Evolutionary conservation across 306 rosid genomes (phyloP).

Genomic region (Nissolia schottii): DNA sequence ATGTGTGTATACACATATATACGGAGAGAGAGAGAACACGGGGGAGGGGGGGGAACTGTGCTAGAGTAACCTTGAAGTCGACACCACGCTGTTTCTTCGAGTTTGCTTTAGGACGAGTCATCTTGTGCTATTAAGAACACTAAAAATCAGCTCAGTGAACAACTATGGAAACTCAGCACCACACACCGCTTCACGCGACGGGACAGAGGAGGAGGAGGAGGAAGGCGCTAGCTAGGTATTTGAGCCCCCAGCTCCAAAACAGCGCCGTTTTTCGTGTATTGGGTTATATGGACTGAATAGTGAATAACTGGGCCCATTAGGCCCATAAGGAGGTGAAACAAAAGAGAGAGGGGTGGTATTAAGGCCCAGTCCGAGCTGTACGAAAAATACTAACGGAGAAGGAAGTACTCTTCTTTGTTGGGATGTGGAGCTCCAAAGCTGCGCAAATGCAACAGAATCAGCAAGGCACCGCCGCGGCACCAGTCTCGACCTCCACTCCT

Average conservation of each 20-base stretch:
- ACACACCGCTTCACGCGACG: background rate
- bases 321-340: background rate
- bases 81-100: constrained; percentile 65
- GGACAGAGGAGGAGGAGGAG: background rate
- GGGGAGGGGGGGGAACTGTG: background rate
- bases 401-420: background rate
- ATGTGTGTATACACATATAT: too few species aligned
- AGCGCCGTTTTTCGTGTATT: background rate
- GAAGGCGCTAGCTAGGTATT: background rate
- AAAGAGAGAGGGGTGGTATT: too few species aligned
- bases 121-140: background rate
- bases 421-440: background rate
- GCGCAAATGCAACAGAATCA: constrained; percentile 49
- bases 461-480: constrained; percentile 31
- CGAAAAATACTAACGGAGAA: constrained; percentile 10
- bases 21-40: too few species aligned
- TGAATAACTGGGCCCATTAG: background rate
- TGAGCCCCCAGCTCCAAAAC: background rate
- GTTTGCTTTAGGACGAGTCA: constrained; percentile 57
- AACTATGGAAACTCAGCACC: background rate
- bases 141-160: background rate
- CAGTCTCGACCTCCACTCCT: constrained; percentile 36
- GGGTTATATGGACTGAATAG: background rate
- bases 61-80: constrained; percentile 62
- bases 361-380: constrained; percentile 29